These are phyloP conservation scores for Saturnispora gosingensis DNA, from an alignment of 805 yeast species.

Conservation along the genomic window DNA sequence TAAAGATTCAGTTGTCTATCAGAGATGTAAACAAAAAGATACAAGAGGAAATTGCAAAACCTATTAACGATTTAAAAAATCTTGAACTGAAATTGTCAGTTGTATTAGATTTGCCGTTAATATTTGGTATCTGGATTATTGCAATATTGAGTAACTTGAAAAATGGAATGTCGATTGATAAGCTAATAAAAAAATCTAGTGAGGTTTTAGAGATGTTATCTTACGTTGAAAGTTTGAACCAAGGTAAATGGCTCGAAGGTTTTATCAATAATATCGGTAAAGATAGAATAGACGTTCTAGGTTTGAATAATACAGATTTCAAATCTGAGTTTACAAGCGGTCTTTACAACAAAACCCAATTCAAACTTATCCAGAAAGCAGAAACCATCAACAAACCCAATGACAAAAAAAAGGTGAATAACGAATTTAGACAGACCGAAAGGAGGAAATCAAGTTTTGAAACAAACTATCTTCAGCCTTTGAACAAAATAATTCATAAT, in stretches of 20 bases:
- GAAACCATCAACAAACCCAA: background rate
- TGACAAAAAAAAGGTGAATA: background rate
- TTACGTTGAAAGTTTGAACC: slow-evolving; percentile 45
- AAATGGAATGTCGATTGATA: slow-evolving; percentile 40
- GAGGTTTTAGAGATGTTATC: slow-evolving; percentile 50
- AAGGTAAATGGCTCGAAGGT: slow-evolving; percentile 55
- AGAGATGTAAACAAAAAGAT: slow-evolving; percentile 26
- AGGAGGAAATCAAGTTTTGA: slow-evolving; percentile 10
- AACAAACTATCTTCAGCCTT: slow-evolving; percentile 20
- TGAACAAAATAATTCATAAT: slow-evolving; percentile 26
- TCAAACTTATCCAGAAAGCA: background rate
- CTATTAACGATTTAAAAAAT: slow-evolving; percentile 25
- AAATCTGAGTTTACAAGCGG: slow-evolving; percentile 9
- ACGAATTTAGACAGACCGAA: background rate
- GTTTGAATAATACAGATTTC: slow-evolving; percentile 15
- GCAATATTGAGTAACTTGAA: slow-evolving; percentile 51
- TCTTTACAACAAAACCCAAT: slow-evolving; percentile 1
- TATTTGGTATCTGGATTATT: slow-evolving; percentile 60
- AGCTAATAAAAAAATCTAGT: slow-evolving; percentile 32
- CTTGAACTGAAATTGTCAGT: slow-evolving; percentile 25
- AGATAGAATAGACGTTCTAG: slow-evolving; percentile 23
- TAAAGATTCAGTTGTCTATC: slow-evolving; percentile 31
- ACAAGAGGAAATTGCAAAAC: slow-evolving; percentile 25
- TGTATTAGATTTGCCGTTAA: slow-evolving; percentile 58
- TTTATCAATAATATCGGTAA: slow-evolving; percentile 35